Evolutionary conservation across 78 protist genomes (phyloP), one percentile per base, ranked within the genome.

Genomic region (Dictyostelium firmibasis): DNA sequence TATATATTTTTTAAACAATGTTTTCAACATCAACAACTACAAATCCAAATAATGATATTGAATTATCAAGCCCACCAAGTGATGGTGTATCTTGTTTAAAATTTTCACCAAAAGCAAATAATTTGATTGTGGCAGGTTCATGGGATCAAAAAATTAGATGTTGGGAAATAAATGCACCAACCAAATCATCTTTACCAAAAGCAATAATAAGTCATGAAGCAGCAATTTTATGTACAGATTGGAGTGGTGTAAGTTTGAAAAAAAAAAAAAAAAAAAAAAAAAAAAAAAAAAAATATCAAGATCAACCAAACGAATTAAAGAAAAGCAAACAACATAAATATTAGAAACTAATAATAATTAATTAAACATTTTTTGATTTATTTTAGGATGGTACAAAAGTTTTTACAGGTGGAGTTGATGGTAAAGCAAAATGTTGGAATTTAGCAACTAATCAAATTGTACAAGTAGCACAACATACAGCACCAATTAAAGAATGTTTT

Each of bases 381-480:
- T 64, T 7, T 25, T 44, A 95, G 96, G 96, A 95, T 78, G 96
- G 98, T 36, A 23, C 41, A 57, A 72, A 85, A 79, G 81, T 97
- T 33, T 95, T 89, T 78, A 67, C 89, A 33, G 97, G 97, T 35
- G 98, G 95, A 20, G 93, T 96, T 74, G 98, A 97, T 85, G 60
- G 69, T 47, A 84, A 85, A 41, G 97, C 57, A 33, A 91, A 86
- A 76, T 31, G 31, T 31, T 97, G 98, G 98, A 91, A 91, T 53
- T 86, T 97, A 41, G 81, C n/a, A 53, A 25, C 97, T 1, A 95
- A 95, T 70, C 64, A 84, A 43, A 74, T 92, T 44, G n/a, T 60
- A 5, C 97, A 92, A 33, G 92, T 96, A 23, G 97, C 91, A 70
- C 91, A 97, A 81, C 98, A 97, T 78, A 93, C 89, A 31, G 96